phyloP scores from a whole-genome alignment of 176 grass and related monocot genomes.

The Sorghum bicolor region DNA sequence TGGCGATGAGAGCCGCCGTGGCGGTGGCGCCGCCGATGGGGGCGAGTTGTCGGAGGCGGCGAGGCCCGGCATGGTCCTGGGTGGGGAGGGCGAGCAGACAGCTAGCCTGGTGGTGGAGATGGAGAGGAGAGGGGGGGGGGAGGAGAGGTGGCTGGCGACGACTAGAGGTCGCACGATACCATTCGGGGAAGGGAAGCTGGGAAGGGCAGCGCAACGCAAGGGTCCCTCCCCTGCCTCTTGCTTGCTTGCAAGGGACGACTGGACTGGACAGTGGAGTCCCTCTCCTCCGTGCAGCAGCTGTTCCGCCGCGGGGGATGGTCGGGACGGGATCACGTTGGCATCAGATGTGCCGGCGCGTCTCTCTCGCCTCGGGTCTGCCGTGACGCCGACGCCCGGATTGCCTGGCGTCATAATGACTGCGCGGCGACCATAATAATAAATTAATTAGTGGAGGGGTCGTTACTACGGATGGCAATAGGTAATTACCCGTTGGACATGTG shows the following conservation, averaged over 20 bases:
- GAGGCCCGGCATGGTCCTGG: constrained; percentile 42
- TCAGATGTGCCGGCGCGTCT: not conserved
- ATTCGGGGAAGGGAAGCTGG: not conserved
- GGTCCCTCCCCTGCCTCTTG: not conserved
- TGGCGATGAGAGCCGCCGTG: constrained; percentile 46
- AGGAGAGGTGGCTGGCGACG: not conserved
- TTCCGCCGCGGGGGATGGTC: too few relatives aligned
- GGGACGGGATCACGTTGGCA: not conserved
- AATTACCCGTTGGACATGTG: too few relatives aligned
- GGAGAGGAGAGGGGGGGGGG: not conserved
- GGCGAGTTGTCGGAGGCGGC: constrained; percentile 34
- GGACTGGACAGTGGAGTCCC: not conserved
- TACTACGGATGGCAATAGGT: too few relatives aligned
- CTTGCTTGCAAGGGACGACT: constrained; percentile 27
- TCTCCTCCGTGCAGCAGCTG: not conserved
- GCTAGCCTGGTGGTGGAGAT: not conserved
- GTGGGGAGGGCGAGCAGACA: not conserved
- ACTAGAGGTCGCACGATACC: not conserved
- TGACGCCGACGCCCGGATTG: constrained; percentile 10
- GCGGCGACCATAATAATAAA: not conserved
- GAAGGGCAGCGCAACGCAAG: not conserved
- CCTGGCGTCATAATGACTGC: constrained; percentile 22
- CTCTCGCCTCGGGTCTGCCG: not conserved
- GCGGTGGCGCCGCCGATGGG: constrained; percentile 27
- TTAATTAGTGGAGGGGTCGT: not conserved